phyloP scores from a whole-genome alignment of 371 early-diverging fungal genomes.

The Rozella allomycis region DNA sequence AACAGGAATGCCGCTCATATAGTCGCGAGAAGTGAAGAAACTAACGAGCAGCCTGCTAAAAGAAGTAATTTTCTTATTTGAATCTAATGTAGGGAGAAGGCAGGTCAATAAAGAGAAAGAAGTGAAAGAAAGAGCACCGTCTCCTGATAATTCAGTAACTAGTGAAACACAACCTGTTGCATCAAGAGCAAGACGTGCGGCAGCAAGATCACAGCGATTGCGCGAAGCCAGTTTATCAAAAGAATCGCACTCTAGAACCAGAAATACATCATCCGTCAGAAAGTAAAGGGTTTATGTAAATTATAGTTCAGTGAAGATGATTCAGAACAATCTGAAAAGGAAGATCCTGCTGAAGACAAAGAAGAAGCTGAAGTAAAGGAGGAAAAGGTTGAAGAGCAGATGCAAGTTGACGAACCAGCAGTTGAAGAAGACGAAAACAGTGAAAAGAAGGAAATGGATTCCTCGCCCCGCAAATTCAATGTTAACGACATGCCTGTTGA shows the following conservation, averaged over 20 bases:
- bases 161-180: neutral
- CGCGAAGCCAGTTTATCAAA: no score
- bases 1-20: slow-evolving; percentile 1
- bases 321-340: slow-evolving; percentile 8
- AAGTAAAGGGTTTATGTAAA: no score
- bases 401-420: slow-evolving; percentile 9
- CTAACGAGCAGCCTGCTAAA: no score
- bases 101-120: slow-evolving; percentile 5
- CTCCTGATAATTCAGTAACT: neutral
- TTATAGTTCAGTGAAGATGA: neutral
- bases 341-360: slow-evolving; percentile 10
- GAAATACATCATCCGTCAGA: no score
- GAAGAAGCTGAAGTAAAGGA: slow-evolving; percentile 10
- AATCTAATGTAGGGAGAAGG: neutral
- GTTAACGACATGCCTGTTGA: slow-evolving; percentile 52
- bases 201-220: no score
- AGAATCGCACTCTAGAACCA: no score
- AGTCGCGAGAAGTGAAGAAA: no score
- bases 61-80: neutral
- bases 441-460: slow-evolving; percentile 3
- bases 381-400: slow-evolving; percentile 10
- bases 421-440: neutral
- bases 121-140: neutral
- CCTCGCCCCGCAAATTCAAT: neutral
- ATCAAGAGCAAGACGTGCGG: no score